These are phyloP conservation scores for Colletotrichum sp. DNA, from an alignment of 2,329 filamentous ascomycete genomes.

Conservation along the genomic window DNA sequence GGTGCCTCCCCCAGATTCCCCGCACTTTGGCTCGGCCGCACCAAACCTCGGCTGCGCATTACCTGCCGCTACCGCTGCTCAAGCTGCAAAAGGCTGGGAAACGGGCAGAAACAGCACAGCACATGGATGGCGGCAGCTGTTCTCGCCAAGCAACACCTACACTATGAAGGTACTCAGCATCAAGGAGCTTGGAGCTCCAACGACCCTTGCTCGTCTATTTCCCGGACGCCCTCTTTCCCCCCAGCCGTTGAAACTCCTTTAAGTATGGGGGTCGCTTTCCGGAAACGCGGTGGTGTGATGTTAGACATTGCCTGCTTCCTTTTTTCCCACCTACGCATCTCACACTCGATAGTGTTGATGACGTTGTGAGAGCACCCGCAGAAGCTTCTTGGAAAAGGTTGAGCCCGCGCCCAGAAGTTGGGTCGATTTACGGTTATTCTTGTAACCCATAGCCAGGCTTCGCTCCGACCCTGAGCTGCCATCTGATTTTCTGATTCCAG, in stretches of 20 bases:
- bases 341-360: neutral
- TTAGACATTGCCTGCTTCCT: neutral
- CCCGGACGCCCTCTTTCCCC: neutral
- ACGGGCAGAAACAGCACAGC: neutral
- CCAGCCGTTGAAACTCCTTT: neutral
- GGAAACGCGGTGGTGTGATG: neutral
- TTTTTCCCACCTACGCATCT: neutral
- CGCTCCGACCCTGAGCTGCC: neutral
- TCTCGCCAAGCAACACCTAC: neutral
- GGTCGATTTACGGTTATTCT: neutral
- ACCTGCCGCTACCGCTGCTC: neutral
- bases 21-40: neutral
- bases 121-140: neutral
- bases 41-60: slow-evolving; percentile 16
- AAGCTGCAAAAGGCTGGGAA: neutral
- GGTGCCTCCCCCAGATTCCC: slow-evolving; percentile 3
- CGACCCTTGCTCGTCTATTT: neutral
- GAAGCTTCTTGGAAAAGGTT: neutral
- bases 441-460: neutral
- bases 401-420: neutral
- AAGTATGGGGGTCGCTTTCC: neutral
- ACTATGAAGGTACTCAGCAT: neutral
- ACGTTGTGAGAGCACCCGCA: neutral
- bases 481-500: neutral
- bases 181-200: neutral